These are phyloP conservation scores for Rachicladosporium sp. DNA, from an alignment of 2,329 filamentous ascomycete species.

Conservation along the genomic window DNA sequence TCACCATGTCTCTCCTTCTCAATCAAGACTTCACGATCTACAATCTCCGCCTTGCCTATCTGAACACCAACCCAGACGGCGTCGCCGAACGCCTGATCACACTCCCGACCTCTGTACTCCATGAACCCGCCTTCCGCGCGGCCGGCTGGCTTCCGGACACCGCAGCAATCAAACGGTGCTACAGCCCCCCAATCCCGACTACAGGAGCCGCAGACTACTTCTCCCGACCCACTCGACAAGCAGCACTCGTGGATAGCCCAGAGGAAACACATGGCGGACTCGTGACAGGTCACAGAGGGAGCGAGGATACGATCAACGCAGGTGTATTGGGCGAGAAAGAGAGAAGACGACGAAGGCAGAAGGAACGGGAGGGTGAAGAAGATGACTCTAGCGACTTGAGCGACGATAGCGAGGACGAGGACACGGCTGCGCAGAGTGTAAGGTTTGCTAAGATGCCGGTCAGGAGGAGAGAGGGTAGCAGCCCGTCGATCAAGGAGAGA, in stretches of 20 bases:
- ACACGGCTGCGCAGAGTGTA: slow-evolving; percentile 72
- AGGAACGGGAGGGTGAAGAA: slow-evolving; percentile 71
- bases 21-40: slow-evolving; percentile 56
- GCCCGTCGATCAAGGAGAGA: slow-evolving; percentile 48
- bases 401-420: slow-evolving; percentile 57
- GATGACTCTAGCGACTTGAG: slow-evolving; percentile 80
- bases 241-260: slow-evolving; percentile 35
- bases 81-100: slow-evolving; percentile 75
- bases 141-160: slow-evolving; percentile 68
- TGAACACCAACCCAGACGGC: slow-evolving; percentile 68
- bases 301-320: slow-evolving; percentile 55
- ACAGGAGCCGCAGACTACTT: slow-evolving; percentile 70
- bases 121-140: slow-evolving; percentile 69
- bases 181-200: slow-evolving; percentile 76
- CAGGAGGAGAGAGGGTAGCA: slow-evolving; percentile 54
- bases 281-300: slow-evolving; percentile 53
- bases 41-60: slow-evolving; percentile 68
- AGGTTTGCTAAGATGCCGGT: slow-evolving; percentile 95
- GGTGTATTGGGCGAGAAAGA: slow-evolving; percentile 34
- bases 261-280: slow-evolving; percentile 64
- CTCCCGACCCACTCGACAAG: slow-evolving; percentile 40
- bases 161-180: slow-evolving; percentile 66
- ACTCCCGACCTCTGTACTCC: slow-evolving; percentile 66
- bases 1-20: slow-evolving; percentile 25
- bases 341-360: slow-evolving; percentile 52